A percentile compares a stretch with the other conserved stretches of the same genome.
phyloP scores from a whole-genome alignment of 176 grass and related monocot species.

The Bromus sterilis region DNA sequence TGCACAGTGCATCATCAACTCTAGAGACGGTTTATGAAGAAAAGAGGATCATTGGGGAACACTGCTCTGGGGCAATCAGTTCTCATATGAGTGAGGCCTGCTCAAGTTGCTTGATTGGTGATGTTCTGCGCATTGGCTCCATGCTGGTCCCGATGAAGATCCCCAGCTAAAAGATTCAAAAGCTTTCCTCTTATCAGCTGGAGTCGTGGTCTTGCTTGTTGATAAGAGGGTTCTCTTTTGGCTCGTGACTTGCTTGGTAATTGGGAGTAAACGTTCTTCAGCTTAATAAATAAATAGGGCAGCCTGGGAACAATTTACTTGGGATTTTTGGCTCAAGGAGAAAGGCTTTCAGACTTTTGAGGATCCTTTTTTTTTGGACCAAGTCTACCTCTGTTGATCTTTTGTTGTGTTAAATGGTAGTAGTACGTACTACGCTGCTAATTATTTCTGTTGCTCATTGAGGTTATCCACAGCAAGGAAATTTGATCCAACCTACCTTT shows the following conservation, averaged over 20 bases:
- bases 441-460: not conserved
- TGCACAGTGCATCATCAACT: not conserved
- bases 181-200: not conserved
- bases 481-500: not conserved
- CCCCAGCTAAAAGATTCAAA: not conserved
- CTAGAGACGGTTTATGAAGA: constrained; percentile 13
- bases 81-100: constrained; percentile 8
- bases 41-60: constrained; percentile 7
- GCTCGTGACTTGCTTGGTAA: not conserved
- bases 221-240: not conserved
- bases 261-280: not conserved
- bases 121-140: constrained; percentile 49
- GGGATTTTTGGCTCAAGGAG: not conserved
- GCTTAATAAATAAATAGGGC: not conserved
- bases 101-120: constrained; percentile 16
- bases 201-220: not conserved
- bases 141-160: constrained; percentile 39
- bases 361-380: not conserved
- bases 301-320: not conserved
- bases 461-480: rapidly evolving
- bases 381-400: not conserved
- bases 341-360: not conserved
- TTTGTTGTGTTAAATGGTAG: not conserved
- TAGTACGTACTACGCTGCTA: not conserved
- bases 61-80: constrained; percentile 7